phyloP scores from a whole-genome alignment of 805 yeast genomes.

The Starmerella khaoyaiensis region DNA sequence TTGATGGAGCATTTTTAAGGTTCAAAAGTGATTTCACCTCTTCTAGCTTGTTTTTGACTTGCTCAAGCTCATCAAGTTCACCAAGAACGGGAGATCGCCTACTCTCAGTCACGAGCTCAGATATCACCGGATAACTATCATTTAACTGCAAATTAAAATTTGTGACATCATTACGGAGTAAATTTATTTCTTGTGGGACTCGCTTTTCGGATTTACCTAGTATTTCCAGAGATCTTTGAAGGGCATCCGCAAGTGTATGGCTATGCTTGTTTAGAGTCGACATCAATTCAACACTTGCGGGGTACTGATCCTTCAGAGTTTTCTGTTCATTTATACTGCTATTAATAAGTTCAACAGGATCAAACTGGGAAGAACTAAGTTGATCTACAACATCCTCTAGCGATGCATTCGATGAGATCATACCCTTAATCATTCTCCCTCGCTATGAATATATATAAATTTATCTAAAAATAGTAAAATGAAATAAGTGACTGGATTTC shows the following conservation, averaged over 20 bases:
- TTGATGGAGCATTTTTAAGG: constrained; percentile 8
- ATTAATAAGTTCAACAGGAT: constrained; percentile 24
- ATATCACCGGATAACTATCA: constrained; percentile 12
- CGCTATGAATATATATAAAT: too few species aligned
- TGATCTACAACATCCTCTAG: constrained; percentile 18
- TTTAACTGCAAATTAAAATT: constrained; percentile 19
- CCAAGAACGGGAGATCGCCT: constrained; percentile 14
- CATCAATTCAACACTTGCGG: constrained; percentile 23
- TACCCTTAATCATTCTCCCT: too few species aligned
- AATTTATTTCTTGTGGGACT: constrained; percentile 27
- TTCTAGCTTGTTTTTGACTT: constrained; percentile 21
- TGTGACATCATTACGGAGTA: constrained; percentile 25
- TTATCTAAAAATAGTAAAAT: too few species aligned
- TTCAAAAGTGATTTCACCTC: constrained; percentile 19
- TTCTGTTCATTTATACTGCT: constrained; percentile 12
- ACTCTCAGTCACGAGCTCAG: constrained; percentile 5
- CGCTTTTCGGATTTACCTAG: constrained; percentile 23
- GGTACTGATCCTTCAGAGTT: constrained; percentile 22
- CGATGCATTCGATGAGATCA: constrained; percentile 6
- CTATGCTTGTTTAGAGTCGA: constrained; percentile 25
- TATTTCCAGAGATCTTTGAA: constrained; percentile 21
- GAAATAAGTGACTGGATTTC: too few species aligned
- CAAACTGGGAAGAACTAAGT: constrained; percentile 22
- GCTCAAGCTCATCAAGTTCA: constrained; percentile 20
- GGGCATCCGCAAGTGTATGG: constrained; percentile 24